Evolutionary conservation across 768 basidiomycete species (phyloP), one percentile per base, ranked within the genome.

Genomic region (Boletus fagicola): DNA sequence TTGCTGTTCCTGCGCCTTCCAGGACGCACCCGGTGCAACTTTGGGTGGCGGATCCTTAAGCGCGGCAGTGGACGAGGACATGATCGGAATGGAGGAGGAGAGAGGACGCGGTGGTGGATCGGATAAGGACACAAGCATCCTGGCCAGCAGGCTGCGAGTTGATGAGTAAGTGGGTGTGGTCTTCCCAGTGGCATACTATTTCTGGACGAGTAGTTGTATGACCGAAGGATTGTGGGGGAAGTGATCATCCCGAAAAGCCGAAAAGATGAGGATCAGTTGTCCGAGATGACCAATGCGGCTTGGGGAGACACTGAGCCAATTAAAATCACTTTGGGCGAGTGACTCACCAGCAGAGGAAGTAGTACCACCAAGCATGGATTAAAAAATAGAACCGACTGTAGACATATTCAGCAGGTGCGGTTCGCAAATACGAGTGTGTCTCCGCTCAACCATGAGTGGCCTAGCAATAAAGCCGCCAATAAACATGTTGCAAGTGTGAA

Each of bases 1-100:
- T 54, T 80, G 78, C 45, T 76, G 65, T 47, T 80, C 79, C 13
- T 62, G 53, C 12, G 54, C 59, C 51, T 75, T 75, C 78, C 78
- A 80, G 15, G 73, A 68, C 6, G 68, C 67, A 1, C 73, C 71
- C 10, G 74, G 71, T 33, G 60, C 47, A 13, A 42, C 36, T 38
- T 67, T 65, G 36, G 46, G 13, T 1, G 42, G 5, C 5, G 53
- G 35, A 8, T 45, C 57, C 8, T 59, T 52, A 2, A 24, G 38
- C 20, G 26, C 24, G 20, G 45, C 35, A 50, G 39, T 42, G 35
- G 58, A 35, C 31, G 54, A 31, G n/a, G 57, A 43, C 61, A 63
- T 66, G 52, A 35, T 33, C 9, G 28, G 30, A 20, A 26, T 2
- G 24, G 45, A 46, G 33, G 22, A 22, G 38, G 10, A n/a, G 3